A percentile compares a stretch with the other conserved stretches of the same genome.
Evolutionary conservation across 257 asterid species (phyloP).

Genomic region (Paraleonurus japonicus): DNA sequence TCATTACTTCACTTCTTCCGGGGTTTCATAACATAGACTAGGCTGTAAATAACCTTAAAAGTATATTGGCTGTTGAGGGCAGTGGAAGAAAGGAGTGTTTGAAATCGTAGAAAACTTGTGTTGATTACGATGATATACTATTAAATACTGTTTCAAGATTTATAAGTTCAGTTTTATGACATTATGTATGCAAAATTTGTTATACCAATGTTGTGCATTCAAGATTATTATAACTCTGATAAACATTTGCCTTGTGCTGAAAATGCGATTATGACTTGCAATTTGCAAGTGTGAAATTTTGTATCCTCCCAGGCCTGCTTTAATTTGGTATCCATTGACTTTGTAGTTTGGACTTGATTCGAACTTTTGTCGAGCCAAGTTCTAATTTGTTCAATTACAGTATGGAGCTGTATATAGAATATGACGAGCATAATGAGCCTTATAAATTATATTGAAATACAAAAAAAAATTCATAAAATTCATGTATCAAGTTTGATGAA

Average conservation of each 20-base stretch:
- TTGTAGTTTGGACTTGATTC: no score
- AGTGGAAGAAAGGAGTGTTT: neutral
- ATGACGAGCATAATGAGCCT: no score
- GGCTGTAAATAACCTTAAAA: conserved; percentile 25
- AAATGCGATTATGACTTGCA: neutral
- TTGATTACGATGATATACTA: neutral
- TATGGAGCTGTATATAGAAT: no score
- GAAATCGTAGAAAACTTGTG: neutral
- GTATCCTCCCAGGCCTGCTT: neutral
- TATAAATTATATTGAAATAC: no score
- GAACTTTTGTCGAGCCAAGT: no score
- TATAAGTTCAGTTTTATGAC: neutral
- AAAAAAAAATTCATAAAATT: no score
- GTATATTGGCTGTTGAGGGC: neutral
- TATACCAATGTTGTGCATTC: neutral
- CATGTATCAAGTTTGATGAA: no score
- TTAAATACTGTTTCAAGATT: neutral
- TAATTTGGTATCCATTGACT: no score
- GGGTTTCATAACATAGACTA: conserved; percentile 89
- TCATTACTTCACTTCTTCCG: conserved; percentile 91
- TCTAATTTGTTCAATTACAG: no score
- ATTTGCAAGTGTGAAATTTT: neutral
- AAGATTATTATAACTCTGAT: neutral
- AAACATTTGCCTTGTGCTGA: neutral
- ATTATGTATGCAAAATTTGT: neutral